These are phyloP conservation scores for Phyllosticta citribraziliensis DNA, from an alignment of 2,329 filamentous ascomycete genomes.

Conservation along the genomic window DNA sequence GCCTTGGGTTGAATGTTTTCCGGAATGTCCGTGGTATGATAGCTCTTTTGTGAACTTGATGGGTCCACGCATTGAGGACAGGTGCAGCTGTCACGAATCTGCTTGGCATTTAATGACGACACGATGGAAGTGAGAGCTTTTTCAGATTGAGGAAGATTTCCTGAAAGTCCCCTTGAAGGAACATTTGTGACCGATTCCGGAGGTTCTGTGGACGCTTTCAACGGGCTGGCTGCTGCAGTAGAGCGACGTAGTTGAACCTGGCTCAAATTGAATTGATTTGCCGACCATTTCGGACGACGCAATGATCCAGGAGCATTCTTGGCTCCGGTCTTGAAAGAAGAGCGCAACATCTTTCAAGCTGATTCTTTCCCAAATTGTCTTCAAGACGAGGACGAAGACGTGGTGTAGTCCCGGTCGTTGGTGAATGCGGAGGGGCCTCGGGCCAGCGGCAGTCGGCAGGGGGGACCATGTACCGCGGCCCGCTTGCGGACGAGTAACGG, in stretches of 20 bases:
- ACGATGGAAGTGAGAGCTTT: background rate
- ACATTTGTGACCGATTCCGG: background rate
- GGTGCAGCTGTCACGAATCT: slow-evolving; percentile 45
- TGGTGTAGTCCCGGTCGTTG: background rate
- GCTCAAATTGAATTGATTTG: background rate
- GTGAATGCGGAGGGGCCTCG: background rate
- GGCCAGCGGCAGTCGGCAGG: background rate
- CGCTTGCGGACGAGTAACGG: background rate
- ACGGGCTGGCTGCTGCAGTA: background rate
- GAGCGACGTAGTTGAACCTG: background rate
- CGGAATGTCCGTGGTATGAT: slow-evolving; percentile 56
- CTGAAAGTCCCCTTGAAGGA: background rate
- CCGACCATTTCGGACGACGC: background rate
- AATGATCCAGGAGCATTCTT: background rate
- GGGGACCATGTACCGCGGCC: background rate
- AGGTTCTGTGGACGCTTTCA: background rate
- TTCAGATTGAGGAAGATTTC: background rate
- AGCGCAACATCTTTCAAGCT: background rate
- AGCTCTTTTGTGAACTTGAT: slow-evolving; percentile 53
- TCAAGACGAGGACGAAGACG: background rate
- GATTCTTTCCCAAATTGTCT: background rate
- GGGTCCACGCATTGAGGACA: slow-evolving; percentile 49
- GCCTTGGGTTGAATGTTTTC: slow-evolving; percentile 26
- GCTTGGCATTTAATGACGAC: background rate
- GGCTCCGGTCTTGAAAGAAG: background rate